phyloP scores from a whole-genome alignment of 176 grass and related monocot genomes.

The Aegilops tauschii region DNA sequence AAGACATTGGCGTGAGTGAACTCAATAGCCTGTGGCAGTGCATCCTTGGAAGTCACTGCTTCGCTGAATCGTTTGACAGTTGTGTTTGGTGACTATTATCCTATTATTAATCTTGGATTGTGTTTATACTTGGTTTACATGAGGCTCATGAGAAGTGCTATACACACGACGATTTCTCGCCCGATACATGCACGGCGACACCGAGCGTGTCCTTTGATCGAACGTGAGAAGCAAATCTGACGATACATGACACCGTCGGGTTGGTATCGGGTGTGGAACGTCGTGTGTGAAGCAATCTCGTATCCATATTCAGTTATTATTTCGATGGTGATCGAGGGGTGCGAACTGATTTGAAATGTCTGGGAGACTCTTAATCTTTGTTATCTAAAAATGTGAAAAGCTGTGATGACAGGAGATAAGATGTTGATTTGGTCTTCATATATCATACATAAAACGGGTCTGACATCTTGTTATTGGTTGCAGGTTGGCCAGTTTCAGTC shows the following conservation, averaged over 20 bases:
- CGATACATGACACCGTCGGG: too few species aligned
- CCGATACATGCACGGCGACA: too few species aligned
- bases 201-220: too few species aligned
- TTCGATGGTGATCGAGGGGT: background rate
- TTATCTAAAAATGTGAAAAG: background rate
- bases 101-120: background rate
- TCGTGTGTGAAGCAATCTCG: too few species aligned
- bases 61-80: background rate
- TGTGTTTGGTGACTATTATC: background rate
- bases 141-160: background rate
- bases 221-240: too few species aligned
- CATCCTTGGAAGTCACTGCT: constrained; percentile 14
- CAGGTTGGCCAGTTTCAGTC: background rate
- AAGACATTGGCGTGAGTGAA: too few species aligned
- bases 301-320: background rate
- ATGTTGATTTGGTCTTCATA: background rate
- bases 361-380: background rate
- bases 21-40: too few species aligned
- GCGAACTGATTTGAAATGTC: background rate
- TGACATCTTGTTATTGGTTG: background rate
- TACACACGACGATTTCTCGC: too few species aligned
- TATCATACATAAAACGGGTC: background rate
- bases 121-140: background rate
- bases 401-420: background rate
- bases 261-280: too few species aligned